phyloP scores from a whole-genome alignment of 2,329 filamentous ascomycete species.

The Fusarium foetens region DNA sequence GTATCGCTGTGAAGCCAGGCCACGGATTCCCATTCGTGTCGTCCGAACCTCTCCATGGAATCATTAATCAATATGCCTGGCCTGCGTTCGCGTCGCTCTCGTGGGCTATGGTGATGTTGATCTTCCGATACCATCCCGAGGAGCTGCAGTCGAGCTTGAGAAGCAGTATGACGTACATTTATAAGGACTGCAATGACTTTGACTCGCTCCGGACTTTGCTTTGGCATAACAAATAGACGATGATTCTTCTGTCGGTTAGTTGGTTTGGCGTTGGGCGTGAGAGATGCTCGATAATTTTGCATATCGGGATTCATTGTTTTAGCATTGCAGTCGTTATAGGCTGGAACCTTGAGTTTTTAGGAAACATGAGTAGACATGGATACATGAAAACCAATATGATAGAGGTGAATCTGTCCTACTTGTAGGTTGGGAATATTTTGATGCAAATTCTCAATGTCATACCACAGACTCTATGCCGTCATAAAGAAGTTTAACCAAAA shows the following conservation, averaged over 20 bases:
- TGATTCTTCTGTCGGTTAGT: constrained; percentile 8
- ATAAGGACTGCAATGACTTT: constrained; percentile 88
- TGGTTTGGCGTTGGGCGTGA: constrained; percentile 37
- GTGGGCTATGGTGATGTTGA: constrained; percentile 95
- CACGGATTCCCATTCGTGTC: constrained; percentile 62
- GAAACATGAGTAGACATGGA: constrained; percentile 24
- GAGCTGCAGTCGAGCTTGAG: constrained; percentile 90
- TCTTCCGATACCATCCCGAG: constrained; percentile 92
- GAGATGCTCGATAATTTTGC: constrained; percentile 24
- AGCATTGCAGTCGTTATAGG: constrained; percentile 14
- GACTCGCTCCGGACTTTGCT: constrained; percentile 85
- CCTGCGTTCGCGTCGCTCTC: constrained; percentile 89
- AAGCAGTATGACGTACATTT: constrained; percentile 98
- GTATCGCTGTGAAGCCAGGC: constrained; percentile 78
- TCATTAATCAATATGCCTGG: constrained; percentile 81
- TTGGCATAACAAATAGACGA: constrained; percentile 78
- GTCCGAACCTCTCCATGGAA: constrained; percentile 56
- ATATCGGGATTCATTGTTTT: constrained; percentile 17
- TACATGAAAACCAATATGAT: constrained; percentile 19
- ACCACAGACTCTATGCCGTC: background rate
- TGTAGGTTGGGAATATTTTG: background rate
- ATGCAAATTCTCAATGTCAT: background rate
- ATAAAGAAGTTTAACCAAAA: background rate
- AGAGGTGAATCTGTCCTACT: constrained; percentile 6
- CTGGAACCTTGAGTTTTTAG: constrained; percentile 12